Base-by-base conservation (phyloP, 106 monocot genomes). In the Dendrobium chrysotoxum region DNA sequence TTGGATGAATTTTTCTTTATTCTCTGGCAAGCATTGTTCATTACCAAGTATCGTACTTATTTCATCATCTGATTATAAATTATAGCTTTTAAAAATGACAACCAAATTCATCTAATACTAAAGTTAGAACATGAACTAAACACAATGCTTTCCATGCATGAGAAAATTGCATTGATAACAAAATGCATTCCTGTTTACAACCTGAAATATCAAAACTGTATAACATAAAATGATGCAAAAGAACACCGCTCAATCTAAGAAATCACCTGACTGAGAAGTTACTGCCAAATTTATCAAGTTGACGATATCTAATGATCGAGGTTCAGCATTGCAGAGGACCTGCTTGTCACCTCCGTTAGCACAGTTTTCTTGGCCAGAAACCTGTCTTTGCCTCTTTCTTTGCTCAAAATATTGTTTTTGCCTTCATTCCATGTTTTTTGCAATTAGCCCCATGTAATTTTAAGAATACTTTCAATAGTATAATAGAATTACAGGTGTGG, bases 381-480 rank as follows among this genome's bases (percentile, higher is more conserved):
- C 45, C 46, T 87, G 86, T 21, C 88, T 87, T 79, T 80, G 86
- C 17, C 91, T 78, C 83, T 83, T 89, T 83, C 86, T 91, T 83
- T 89, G 89, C 31, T 91, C 91, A 80, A 91, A 91, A 78, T 89
- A 91, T 65, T 91, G 91, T 70, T 85, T 91, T 85, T 91, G 91
- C 86, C 91, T 91, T 82, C 42, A 79, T 72, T 50, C 8, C 40
- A 79, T 47, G 57, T 78, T 40, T 47, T 45, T 47, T 71, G 25
- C 28, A 72, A 78, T 81, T 78, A 77, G 58, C 28, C 31, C 20
- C 35, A 58, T 57, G 78, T 15, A 65, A 45, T 50, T 50, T 68
- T 41, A 50, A 39, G 40, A 42, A 17, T 9, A 67, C 31, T 67
- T 41, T 30, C 20, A 28, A 25, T 13, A 39, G 26, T 46, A 7